These are phyloP conservation scores for Grosmannia huntii DNA, from an alignment of 2,329 filamentous ascomycete genomes.

Conservation along the genomic window DNA sequence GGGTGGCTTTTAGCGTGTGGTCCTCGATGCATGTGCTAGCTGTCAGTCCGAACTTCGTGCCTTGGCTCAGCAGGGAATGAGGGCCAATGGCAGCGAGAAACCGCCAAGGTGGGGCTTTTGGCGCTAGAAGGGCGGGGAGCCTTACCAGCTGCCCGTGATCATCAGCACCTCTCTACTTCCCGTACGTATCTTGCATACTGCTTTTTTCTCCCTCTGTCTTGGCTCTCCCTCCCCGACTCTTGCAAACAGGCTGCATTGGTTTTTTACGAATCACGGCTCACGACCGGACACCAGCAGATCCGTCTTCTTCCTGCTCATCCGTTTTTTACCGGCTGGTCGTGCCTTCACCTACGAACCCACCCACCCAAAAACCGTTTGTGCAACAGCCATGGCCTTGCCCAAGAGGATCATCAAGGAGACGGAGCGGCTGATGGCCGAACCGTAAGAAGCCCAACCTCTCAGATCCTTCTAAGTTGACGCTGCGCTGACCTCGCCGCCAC, in stretches of 20 bases:
- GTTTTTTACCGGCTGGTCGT: too few species aligned
- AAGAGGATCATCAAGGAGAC: conserved; percentile 99
- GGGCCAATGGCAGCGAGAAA: not conserved
- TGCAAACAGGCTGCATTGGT: not conserved
- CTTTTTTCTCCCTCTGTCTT: not conserved
- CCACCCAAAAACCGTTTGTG: not conserved
- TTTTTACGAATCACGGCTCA: not conserved
- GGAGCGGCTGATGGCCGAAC: conserved; percentile 89
- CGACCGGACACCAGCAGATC: not conserved
- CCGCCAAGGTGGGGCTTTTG: not conserved
- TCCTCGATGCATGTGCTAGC: not conserved
- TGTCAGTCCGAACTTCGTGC: not conserved
- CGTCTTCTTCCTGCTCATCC: not conserved
- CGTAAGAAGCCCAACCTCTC: conserved; percentile 44
- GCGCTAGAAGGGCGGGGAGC: not conserved
- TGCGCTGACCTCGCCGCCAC: not conserved
- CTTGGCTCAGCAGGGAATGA: not conserved
- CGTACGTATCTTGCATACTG: not conserved
- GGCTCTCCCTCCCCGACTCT: not conserved
- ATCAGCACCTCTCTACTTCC: not conserved
- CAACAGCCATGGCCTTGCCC: conserved; percentile 56
- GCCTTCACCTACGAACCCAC: not conserved
- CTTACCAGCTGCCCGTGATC: not conserved
- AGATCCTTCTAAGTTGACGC: conserved; percentile 1
- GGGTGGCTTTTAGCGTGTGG: not conserved